Conservation (phyloP, 306 rosid genomes). For the Vigna trinervia region DNA sequence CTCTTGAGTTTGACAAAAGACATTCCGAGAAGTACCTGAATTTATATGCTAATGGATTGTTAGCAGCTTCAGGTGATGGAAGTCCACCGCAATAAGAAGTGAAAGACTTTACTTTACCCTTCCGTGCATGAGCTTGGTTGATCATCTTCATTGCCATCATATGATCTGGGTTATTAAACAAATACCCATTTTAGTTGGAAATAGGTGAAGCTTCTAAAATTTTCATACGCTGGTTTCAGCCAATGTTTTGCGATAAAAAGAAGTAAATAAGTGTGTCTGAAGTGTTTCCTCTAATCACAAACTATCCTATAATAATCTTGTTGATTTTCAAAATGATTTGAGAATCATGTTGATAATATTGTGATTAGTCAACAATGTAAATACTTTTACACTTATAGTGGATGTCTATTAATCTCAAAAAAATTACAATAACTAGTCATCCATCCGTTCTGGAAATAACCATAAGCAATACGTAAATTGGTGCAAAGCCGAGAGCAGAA, state of each 20-base stretch:
- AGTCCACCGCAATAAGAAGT: constrained; percentile 93
- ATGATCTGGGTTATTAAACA: constrained; percentile 72
- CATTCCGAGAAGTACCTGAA: constrained; percentile 71
- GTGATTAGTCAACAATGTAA: no score
- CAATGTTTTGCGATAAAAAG: constrained; percentile 11
- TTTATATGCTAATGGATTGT: constrained; percentile 93
- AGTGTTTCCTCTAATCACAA: not conserved
- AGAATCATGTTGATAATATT: no score
- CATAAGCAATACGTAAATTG: not conserved
- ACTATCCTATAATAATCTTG: no score
- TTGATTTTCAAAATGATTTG: no score
- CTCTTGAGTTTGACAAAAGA: constrained; percentile 14
- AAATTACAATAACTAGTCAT: not conserved
- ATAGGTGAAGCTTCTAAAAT: not conserved
- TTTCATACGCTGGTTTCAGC: constrained; percentile 33
- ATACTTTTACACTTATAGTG: no score
- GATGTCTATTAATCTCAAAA: no score
- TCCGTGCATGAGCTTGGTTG: constrained; percentile 66
- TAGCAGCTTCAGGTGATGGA: constrained; percentile 95
- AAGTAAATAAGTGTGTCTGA: constrained; percentile 17
- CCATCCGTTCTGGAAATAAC: constrained; percentile 29
- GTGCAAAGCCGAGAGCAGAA: constrained; percentile 29
- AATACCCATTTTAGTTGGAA: not conserved
- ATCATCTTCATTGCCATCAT: constrained; percentile 99
- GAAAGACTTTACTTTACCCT: constrained; percentile 80